phyloP scores from a whole-genome alignment of 345 rosid genomes.

The Lumnitzera littorea region DNA sequence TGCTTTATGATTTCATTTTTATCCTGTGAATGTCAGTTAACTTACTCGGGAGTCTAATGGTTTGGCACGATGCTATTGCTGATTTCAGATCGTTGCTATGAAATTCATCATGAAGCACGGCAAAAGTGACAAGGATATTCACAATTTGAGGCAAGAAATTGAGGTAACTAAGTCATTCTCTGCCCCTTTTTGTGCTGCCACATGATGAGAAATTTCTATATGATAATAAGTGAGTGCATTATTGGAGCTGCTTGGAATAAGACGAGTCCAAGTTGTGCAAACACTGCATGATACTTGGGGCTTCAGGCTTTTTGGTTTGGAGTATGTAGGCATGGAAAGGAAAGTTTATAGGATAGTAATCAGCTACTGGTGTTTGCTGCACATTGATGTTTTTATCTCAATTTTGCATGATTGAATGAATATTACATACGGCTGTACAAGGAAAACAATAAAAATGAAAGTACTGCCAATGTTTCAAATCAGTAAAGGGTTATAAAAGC shows the following conservation, averaged over 20 bases:
- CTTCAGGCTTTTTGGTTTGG: no score
- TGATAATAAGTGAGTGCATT: no score
- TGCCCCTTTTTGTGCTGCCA: background rate
- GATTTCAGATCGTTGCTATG: conserved; percentile 85
- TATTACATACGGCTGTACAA: no score
- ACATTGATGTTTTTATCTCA: background rate
- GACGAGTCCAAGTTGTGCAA: no score
- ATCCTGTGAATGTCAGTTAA: background rate
- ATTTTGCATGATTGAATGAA: background rate
- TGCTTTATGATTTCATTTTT: background rate
- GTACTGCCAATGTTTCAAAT: no score
- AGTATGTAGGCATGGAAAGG: no score
- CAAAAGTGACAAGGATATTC: conserved; percentile 84
- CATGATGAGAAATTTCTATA: no score
- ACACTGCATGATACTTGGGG: no score
- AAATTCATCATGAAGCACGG: conserved; percentile 96
- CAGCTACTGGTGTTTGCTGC: background rate
- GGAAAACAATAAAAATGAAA: no score
- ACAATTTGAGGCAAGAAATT: conserved; percentile 86
- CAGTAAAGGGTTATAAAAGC: no score
- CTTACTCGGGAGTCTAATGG: background rate
- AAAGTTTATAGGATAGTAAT: no score
- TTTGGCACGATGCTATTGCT: background rate
- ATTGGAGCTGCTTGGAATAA: no score
- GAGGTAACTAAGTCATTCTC: conserved; percentile 39